Conservation (phyloP, 2,329 filamentous ascomycete species). For the Lachnellula arida region DNA sequence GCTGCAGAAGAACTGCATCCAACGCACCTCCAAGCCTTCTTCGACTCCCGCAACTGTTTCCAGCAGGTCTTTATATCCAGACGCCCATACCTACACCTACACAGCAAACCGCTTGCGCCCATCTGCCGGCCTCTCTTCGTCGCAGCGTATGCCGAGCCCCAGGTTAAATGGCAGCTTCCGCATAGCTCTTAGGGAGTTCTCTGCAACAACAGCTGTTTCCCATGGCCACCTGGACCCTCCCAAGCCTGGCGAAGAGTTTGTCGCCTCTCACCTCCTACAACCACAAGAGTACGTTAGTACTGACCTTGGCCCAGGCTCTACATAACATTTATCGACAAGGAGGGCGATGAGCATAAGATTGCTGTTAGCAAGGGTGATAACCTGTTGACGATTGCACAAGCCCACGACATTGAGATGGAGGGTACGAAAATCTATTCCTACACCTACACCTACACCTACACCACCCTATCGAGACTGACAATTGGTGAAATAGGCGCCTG, state of each 20-base stretch:
- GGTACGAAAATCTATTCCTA: constrained; percentile 40
- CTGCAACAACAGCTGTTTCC: constrained; percentile 50
- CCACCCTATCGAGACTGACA: neutral
- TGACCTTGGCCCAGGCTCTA: constrained; percentile 55
- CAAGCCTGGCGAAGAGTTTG: constrained; percentile 88
- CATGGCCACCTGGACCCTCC: constrained; percentile 83
- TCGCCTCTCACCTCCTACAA: constrained; percentile 6
- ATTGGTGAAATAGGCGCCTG: constrained; percentile 60
- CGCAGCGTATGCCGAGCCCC: neutral
- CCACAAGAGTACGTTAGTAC: neutral
- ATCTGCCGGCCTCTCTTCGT: neutral
- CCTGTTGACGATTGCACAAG: constrained; percentile 89
- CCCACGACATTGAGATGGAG: constrained; percentile 96
- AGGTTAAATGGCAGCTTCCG: neutral
- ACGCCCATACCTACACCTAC: neutral
- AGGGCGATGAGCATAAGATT: constrained; percentile 69
- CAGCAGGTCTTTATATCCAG: constrained; percentile 7
- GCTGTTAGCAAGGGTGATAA: constrained; percentile 85
- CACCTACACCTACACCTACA: too few relatives aligned
- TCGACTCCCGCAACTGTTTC: constrained; percentile 3
- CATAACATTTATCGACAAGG: constrained; percentile 92
- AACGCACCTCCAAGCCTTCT: constrained; percentile 12
- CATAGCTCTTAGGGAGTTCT: constrained; percentile 47
- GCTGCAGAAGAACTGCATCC: constrained; percentile 8
- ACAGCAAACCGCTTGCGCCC: neutral